Base-by-base conservation (phyloP, 768 basidiomycete genomes). In the Chiua virens region DNA sequence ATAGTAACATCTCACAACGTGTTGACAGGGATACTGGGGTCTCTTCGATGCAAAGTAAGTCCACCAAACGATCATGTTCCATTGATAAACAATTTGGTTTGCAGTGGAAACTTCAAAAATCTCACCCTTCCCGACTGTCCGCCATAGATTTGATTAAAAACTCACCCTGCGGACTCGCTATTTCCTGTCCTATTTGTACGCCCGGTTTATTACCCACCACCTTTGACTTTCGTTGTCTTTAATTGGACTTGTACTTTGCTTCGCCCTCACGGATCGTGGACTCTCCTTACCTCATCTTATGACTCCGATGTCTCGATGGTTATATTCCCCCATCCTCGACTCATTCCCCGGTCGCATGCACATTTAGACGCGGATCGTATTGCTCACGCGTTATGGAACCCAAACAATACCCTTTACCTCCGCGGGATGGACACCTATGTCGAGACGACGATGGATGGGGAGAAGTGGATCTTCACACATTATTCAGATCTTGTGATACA, bases 71-170 rank as follows among this genome's bases (percentile, higher is more conserved):
- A 42, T 41, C 32, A 27, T 22, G 21, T 49, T 28, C 43, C 8
- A 34, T 52, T 13, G 68, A 68, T 69, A 22, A 55, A 50, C 36
- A 11, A 4, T 35, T 21, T 25, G 14, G 50, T 43, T 18, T 40
- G 11, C 38, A 90, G 87, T 70, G 81, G 82, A 57, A 83, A 80
- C 21, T 76, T 91, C 62, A 91, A 92, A 73, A 73, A 75, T 59
- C 71, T 92, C 65, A 85, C 74, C 18, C 79, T 92, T 47, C 87
- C 88, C 6, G 59, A 70, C 41, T 92, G 90, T 66, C 28, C 45
- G 25, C 25, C 4, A 25, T 8, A 25, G 28, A 30, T 6, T 40
- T 50, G 37, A 41, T 57, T 28, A 51, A 36, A 23, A 18, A 21
- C 23, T 22, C 14, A 43, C 42, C 36, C 30, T 21, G 30, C 6